Percentiles rank a stretch among this genome's conserved stretches.
These are phyloP conservation scores for Mycosphaerella sp. DNA, from an alignment of 2,329 filamentous ascomycete species.

Conservation along the genomic window DNA sequence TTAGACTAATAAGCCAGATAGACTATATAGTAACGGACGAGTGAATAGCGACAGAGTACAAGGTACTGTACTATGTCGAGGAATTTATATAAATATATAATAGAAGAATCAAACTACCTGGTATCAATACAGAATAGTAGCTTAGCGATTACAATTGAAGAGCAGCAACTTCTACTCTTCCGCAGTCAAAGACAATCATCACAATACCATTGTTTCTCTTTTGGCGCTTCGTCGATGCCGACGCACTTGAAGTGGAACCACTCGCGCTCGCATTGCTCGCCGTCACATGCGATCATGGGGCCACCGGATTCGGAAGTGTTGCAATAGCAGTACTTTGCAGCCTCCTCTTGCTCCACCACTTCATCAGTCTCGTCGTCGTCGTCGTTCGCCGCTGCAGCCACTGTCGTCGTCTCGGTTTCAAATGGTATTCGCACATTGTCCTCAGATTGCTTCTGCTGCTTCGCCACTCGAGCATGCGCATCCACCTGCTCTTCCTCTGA, in stretches of 20 bases:
- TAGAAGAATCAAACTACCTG: too few relatives aligned
- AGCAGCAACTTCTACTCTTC: not conserved
- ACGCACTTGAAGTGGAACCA: conserved; percentile 81
- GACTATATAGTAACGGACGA: not conserved
- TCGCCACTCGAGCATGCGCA: conserved; percentile 1
- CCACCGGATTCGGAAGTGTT: conserved; percentile 6
- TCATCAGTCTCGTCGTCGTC: conserved; percentile 1
- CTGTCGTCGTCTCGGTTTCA: conserved; percentile 1
- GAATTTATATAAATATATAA: too few relatives aligned
- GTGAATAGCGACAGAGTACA: not conserved
- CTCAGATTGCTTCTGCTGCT: conserved; percentile 9
- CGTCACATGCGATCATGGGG: conserved; percentile 75
- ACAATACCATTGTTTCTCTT: conserved; percentile 21
- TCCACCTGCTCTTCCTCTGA: conserved; percentile 5
- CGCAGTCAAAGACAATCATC: not conserved
- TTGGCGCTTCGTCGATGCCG: conserved; percentile 56
- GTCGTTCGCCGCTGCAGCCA: not conserved
- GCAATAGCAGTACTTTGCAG: conserved; percentile 20
- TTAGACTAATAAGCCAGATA: not conserved
- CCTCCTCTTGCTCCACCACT: not conserved
- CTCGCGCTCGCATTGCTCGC: conserved; percentile 64
- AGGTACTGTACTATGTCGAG: not conserved
- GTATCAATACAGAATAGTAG: too few relatives aligned
- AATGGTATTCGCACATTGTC: not conserved
- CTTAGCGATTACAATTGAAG: too few relatives aligned